phyloP scores from a whole-genome alignment of 495 filamentous ascomycete genomes.

The Tuber magnatum region DNA sequence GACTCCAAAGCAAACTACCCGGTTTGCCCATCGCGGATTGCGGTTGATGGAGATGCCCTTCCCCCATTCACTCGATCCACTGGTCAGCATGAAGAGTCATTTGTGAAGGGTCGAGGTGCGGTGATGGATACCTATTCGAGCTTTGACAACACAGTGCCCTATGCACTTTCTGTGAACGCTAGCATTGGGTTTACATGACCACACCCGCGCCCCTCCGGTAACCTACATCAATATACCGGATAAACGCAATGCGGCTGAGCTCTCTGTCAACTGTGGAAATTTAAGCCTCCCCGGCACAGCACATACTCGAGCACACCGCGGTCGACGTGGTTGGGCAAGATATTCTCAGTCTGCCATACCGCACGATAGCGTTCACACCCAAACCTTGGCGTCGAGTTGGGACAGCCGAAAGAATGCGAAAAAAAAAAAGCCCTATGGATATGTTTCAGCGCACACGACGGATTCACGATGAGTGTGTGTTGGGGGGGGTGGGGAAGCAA shows the following conservation, averaged over 20 bases:
- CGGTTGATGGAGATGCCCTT: neutral
- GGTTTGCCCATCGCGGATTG: neutral
- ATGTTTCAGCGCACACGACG: neutral
- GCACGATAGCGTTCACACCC: neutral
- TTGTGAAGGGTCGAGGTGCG: neutral
- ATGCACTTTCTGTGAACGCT: neutral
- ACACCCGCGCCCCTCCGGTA: neutral
- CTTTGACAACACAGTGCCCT: neutral
- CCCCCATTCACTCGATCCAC: neutral
- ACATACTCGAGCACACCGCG: neutral
- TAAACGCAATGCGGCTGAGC: neutral
- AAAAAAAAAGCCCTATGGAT: neutral
- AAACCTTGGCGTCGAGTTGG: neutral
- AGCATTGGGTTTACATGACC: neutral
- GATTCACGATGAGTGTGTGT: neutral
- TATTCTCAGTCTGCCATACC: neutral
- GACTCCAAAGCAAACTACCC: neutral
- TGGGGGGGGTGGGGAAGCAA: neutral
- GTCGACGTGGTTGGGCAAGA: neutral
- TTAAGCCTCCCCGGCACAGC: neutral
- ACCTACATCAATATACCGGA: neutral
- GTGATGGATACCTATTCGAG: neutral
- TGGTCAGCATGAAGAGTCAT: neutral
- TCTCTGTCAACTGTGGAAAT: neutral
- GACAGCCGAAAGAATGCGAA: neutral